A percentile compares a stretch with the other conserved stretches of the same genome.
phyloP scores from a whole-genome alignment of 164 flowering plant species.

The Hamamelis virginiana region DNA sequence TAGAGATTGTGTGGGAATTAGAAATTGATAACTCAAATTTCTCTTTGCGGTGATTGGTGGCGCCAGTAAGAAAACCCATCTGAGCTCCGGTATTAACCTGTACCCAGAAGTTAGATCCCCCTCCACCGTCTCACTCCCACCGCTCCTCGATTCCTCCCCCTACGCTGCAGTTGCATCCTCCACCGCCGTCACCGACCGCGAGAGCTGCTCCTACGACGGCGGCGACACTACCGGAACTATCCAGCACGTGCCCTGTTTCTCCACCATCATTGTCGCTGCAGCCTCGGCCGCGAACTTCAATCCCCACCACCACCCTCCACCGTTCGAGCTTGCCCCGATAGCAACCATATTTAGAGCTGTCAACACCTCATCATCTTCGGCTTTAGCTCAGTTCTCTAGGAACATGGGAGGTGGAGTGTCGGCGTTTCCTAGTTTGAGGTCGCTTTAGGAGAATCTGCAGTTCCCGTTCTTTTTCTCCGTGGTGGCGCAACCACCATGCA shows the following conservation, averaged over 20 bases:
- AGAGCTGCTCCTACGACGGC: slow-evolving; percentile 51
- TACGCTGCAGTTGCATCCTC: slow-evolving; percentile 19
- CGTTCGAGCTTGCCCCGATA: slow-evolving; percentile 15
- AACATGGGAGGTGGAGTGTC: slow-evolving; percentile 23
- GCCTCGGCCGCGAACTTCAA: slow-evolving; percentile 7
- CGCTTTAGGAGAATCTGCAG: slow-evolving; percentile 75
- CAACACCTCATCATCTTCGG: slow-evolving; percentile 8
- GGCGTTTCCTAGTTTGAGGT: slow-evolving; percentile 56
- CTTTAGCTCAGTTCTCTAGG: slow-evolving; percentile 2
- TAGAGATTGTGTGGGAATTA: no score
- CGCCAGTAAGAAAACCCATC: slow-evolving; percentile 32
- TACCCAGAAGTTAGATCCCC: slow-evolving; percentile 54
- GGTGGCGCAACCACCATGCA: slow-evolving; percentile 12
- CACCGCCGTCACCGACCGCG: slow-evolving; percentile 27
- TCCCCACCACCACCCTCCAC: slow-evolving; percentile 6
- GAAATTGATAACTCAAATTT: no score
- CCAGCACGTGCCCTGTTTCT: slow-evolving; percentile 99
- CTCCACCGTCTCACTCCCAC: slow-evolving; percentile 54
- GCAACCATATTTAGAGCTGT: background rate
- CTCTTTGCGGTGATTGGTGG: no score
- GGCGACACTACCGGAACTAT: slow-evolving; percentile 18
- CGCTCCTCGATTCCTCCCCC: slow-evolving; percentile 50
- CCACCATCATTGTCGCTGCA: slow-evolving; percentile 45
- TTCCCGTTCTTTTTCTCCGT: slow-evolving; percentile 54
- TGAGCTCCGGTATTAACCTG: slow-evolving; percentile 11